These are phyloP conservation scores for Ceratobasidium papillatum DNA, from an alignment of 1,284 basidiomycete genomes.

Conservation along the genomic window DNA sequence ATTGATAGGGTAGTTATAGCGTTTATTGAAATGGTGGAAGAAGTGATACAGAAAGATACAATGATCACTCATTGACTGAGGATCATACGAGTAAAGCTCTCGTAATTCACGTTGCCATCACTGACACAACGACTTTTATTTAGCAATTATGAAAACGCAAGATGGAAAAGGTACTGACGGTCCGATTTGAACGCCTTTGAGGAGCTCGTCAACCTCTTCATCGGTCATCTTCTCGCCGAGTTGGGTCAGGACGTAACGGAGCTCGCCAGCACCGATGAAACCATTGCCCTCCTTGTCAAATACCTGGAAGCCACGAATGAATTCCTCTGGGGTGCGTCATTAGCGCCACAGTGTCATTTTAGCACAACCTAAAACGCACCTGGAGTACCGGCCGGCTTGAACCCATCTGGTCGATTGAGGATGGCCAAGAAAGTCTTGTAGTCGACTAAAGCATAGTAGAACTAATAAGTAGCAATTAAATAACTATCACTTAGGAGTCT, in stretches of 20 bases:
- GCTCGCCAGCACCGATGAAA: conserved; percentile 91
- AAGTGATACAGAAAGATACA: not conserved
- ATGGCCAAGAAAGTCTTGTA: conserved; percentile 91
- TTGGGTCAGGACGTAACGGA: conserved; percentile 95
- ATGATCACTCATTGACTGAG: conserved; percentile 69
- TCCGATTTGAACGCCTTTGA: conserved; percentile 93
- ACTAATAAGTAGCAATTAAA: not conserved
- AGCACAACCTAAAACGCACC: conserved; percentile 60
- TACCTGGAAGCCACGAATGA: conserved; percentile 98
- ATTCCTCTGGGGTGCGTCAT: conserved; percentile 78
- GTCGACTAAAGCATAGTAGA: conserved; percentile 67
- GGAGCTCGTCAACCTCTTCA: conserved; percentile 96
- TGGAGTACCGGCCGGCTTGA: conserved; percentile 93
- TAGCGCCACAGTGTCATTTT: not conserved
- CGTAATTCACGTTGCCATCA: conserved; percentile 97
- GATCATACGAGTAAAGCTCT: conserved; percentile 93
- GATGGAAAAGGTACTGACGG: conserved; percentile 62
- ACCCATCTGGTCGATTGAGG: conserved; percentile 94
- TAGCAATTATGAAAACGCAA: not conserved
- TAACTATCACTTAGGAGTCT: conserved; percentile 53
- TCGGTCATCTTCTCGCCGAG: conserved; percentile 98
- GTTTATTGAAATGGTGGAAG: not conserved
- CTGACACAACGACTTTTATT: conserved; percentile 57
- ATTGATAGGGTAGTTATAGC: not conserved
- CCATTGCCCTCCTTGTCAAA: conserved; percentile 99